A percentile compares a stretch with the other conserved stretches of the same genome.
Evolutionary conservation across 108 stramenopile species (phyloP).

Genomic region (Epithemia pelagica): DNA sequence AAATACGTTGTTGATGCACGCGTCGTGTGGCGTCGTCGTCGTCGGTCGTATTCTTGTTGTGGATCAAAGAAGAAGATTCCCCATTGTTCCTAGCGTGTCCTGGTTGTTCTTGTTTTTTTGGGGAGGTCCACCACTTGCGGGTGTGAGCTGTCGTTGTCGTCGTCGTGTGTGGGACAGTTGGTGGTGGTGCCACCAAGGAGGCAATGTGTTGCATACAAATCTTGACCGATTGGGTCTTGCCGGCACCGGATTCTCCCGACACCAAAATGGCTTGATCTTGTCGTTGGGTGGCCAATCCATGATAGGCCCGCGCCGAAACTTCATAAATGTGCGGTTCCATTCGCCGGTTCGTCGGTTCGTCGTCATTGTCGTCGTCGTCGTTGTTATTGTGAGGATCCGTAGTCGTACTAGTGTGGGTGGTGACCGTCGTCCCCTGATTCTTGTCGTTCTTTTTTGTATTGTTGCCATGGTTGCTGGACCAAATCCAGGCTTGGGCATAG

Average conservation of each 20-base stretch:
- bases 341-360: conserved; percentile 8
- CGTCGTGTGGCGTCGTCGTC: too few relatives aligned
- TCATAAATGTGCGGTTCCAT: conserved; percentile 57
- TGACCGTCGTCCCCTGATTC: not conserved
- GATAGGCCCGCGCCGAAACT: conserved; percentile 44
- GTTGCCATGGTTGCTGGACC: conserved; percentile 18
- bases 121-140: too few relatives aligned
- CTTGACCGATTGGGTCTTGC: conserved; percentile 86
- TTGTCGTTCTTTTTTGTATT: not conserved
- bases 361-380: not conserved
- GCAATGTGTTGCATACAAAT: conserved; percentile 74
- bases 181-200: conserved; percentile 21
- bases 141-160: too few relatives aligned
- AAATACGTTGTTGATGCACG: conserved; percentile 43
- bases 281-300: conserved; percentile 32
- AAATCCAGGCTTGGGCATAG: conserved; percentile 44
- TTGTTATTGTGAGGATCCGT: conserved; percentile 23
- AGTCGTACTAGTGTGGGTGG: conserved; percentile 4
- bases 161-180: too few relatives aligned
- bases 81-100: too few relatives aligned
- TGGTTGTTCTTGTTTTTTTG: conserved; percentile 23
- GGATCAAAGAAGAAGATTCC: too few relatives aligned
- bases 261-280: conserved; percentile 71
- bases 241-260: conserved; percentile 76
- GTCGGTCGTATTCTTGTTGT: too few relatives aligned